These are phyloP conservation scores for Starmera pachycereana DNA, from an alignment of 805 yeast genomes.

Conservation along the genomic window DNA sequence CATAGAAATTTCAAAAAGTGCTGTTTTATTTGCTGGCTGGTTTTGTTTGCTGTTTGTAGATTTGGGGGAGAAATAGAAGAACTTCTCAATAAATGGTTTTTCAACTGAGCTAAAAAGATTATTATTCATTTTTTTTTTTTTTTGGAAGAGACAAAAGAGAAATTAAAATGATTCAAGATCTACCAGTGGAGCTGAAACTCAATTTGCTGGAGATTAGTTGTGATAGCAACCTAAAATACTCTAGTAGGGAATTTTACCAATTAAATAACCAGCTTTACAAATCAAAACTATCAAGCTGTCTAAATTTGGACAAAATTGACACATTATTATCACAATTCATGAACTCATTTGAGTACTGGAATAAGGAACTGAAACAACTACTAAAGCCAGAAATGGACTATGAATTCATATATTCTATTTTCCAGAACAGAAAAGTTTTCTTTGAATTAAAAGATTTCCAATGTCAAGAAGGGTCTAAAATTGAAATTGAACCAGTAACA, in stretches of 20 bases:
- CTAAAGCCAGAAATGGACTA: conserved; percentile 24
- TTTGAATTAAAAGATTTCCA: conserved; percentile 34
- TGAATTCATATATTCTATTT: conserved; percentile 39
- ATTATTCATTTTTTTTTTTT: no score
- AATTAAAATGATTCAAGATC: conserved; percentile 3
- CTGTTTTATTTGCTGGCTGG: no score
- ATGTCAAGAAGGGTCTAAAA: conserved; percentile 10
- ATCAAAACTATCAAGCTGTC: conserved; percentile 23
- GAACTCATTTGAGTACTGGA: conserved; percentile 19
- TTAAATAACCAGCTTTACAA: conserved; percentile 40
- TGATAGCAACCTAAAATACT: conserved; percentile 17
- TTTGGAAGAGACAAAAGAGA: no score
- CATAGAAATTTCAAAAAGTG: no score
- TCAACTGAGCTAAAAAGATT: no score
- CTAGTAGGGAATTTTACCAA: conserved; percentile 34
- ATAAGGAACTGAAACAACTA: conserved; percentile 27
- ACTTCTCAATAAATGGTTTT: no score
- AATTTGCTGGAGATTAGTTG: conserved; percentile 24
- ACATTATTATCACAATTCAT: conserved; percentile 1
- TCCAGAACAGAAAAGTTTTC: conserved; percentile 41
- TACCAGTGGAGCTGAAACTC: conserved; percentile 37
- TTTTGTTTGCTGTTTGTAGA: no score
- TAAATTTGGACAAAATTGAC: not conserved
- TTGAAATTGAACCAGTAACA: not conserved
- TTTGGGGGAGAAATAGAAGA: no score